A percentile compares a stretch with the other conserved stretches of the same genome.
phyloP scores from a whole-genome alignment of 2,329 filamentous ascomycete species.

The Colletotrichum sp. region DNA sequence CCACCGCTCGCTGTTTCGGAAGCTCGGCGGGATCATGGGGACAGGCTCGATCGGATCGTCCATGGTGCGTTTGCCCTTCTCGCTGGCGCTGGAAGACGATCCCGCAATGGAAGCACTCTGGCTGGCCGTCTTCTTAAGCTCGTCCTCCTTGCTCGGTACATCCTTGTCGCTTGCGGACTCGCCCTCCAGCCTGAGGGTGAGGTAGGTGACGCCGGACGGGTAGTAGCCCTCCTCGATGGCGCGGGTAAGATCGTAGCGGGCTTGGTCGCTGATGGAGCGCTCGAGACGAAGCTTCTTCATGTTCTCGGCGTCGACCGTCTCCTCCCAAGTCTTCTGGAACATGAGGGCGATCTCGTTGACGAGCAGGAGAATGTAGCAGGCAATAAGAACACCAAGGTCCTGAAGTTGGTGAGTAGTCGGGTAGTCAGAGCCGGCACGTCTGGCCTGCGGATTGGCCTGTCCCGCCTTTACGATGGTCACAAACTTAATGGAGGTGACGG shows the following conservation, averaged over 20 bases:
- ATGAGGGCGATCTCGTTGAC: constrained; percentile 19
- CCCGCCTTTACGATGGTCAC: constrained; percentile 4
- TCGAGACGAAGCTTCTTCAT: constrained; percentile 14
- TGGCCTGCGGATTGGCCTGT: constrained; percentile 1
- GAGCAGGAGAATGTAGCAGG: constrained; percentile 23
- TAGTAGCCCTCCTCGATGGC: constrained; percentile 19
- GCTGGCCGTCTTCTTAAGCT: constrained; percentile 15
- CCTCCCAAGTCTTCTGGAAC: constrained; percentile 20
- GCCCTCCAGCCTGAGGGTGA: constrained; percentile 15
- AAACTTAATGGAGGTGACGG: constrained; percentile 26
- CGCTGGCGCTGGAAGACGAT: constrained; percentile 13
- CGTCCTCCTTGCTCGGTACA: constrained; percentile 7
- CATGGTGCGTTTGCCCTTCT: constrained; percentile 8
- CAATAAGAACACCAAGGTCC: constrained; percentile 24
- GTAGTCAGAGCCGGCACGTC: constrained; percentile 20
- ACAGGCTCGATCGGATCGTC: constrained; percentile 14
- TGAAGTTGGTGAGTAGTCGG: constrained; percentile 26
- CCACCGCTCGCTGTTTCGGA: constrained; percentile 16
- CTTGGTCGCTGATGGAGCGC: constrained; percentile 17
- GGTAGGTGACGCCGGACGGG: constrained; percentile 17
- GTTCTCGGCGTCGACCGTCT: constrained; percentile 11
- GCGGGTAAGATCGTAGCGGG: constrained; percentile 15
- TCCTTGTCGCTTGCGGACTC: constrained; percentile 18
- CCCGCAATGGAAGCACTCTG: constrained; percentile 10
- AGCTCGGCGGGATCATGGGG: constrained; percentile 14